Conservation (phyloP, 1,284 basidiomycete species). For the Microstroma glucosiphilum region DNA sequence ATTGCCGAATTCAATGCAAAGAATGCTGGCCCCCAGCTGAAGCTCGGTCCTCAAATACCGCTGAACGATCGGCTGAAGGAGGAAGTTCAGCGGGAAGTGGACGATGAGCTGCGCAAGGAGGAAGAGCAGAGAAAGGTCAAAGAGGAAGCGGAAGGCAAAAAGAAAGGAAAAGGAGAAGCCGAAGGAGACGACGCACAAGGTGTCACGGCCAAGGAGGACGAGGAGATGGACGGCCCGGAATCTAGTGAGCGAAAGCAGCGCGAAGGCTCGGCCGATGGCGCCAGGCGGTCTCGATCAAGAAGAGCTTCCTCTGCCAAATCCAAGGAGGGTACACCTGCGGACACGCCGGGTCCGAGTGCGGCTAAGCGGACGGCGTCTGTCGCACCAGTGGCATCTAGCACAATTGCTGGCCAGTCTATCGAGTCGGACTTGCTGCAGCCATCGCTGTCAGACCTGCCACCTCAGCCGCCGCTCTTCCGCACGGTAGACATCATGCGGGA, state of each 20-base stretch:
- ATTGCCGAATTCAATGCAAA: slow-evolving; percentile 44
- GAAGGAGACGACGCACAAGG: not conserved
- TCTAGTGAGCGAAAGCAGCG: not conserved
- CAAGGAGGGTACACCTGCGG: slow-evolving; percentile 3
- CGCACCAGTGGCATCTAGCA: not conserved
- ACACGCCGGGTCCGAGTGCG: not conserved
- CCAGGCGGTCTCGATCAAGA: not conserved
- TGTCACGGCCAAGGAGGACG: not conserved
- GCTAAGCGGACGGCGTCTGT: not conserved
- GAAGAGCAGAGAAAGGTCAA: slow-evolving; percentile 25
- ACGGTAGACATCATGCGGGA: slow-evolving; percentile 84
- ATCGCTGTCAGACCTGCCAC: slow-evolving; percentile 67
- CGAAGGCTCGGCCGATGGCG: not conserved
- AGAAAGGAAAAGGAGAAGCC: not conserved
- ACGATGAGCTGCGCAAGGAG: slow-evolving; percentile 26
- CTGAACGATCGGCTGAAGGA: slow-evolving; percentile 39
- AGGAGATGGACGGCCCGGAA: not conserved
- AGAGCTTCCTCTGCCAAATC: not conserved
- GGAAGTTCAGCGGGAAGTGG: slow-evolving; percentile 41
- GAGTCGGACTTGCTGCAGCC: slow-evolving; percentile 55
- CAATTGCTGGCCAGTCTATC: not conserved
- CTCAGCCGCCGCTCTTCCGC: slow-evolving; percentile 70
- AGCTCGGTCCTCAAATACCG: slow-evolving; percentile 42
- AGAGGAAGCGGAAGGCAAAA: slow-evolving; percentile 19
- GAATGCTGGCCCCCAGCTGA: slow-evolving; percentile 44